Percentiles rank a stretch among this genome's conserved stretches.
Conservation (phyloP, 202 grass and related monocot genomes). For the Setaria viridis region DNA sequence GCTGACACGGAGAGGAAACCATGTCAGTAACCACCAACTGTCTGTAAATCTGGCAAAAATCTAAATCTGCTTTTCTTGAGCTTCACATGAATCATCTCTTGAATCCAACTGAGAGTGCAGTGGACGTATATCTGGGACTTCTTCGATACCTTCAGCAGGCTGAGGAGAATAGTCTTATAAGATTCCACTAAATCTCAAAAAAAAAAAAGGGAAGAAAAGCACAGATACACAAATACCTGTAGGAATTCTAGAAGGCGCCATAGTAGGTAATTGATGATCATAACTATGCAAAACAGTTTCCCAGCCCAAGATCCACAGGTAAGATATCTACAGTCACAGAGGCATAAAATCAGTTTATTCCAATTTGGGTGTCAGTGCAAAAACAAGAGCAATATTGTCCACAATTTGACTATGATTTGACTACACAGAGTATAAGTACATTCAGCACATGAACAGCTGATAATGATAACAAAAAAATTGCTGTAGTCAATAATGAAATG, state of each 20-base stretch:
- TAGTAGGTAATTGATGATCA: slow-evolving; percentile 86
- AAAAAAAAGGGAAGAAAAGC: neutral
- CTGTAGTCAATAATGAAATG: neutral
- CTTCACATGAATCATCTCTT: slow-evolving; percentile 22
- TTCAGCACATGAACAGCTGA: neutral
- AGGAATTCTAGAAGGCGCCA: slow-evolving; percentile 74
- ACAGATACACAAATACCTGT: slow-evolving; percentile 60
- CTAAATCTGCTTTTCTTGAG: neutral
- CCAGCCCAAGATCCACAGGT: slow-evolving; percentile 92
- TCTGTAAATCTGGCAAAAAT: neutral
- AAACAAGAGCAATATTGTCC: slow-evolving; percentile 7
- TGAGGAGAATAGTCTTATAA: slow-evolving; percentile 24
- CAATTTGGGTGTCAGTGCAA: neutral
- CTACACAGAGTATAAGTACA: neutral
- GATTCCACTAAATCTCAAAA: slow-evolving; percentile 14
- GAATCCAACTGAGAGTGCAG: slow-evolving; percentile 38
- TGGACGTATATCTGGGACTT: slow-evolving; percentile 74
- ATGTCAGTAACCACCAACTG: neutral
- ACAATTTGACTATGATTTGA: neutral
- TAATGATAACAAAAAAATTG: neutral
- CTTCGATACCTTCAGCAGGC: slow-evolving; percentile 82
- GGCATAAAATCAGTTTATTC: slow-evolving; percentile 15
- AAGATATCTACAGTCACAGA: slow-evolving; percentile 64
- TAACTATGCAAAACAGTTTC: slow-evolving; percentile 90
- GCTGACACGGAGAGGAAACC: neutral